These are phyloP conservation scores for Arxiozyma slooffiae DNA, from an alignment of 1,139 yeast species.

Conservation along the genomic window DNA sequence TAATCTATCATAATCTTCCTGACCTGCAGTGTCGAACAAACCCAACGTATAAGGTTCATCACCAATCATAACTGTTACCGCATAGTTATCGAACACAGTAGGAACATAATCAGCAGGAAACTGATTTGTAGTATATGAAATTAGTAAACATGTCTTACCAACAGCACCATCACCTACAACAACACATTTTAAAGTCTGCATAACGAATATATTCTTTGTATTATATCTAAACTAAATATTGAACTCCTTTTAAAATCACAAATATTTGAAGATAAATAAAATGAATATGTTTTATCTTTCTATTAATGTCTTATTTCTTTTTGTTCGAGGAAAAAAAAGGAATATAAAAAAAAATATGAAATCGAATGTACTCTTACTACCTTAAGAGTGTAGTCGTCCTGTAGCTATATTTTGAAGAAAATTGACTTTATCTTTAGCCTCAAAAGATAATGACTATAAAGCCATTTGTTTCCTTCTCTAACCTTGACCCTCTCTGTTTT, in stretches of 20 bases:
- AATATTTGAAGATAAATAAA: no score
- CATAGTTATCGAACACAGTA: constrained; percentile 90
- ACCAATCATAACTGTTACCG: constrained; percentile 96
- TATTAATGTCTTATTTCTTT: not conserved
- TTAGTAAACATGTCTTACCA: constrained; percentile 83
- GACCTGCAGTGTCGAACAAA: constrained; percentile 95
- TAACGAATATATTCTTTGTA: constrained; percentile 18
- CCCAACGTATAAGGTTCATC: constrained; percentile 97
- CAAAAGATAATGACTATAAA: not conserved
- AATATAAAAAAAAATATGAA: no score
- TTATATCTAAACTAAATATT: not conserved
- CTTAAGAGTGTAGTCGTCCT: not conserved
- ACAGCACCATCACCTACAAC: constrained; percentile 98
- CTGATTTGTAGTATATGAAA: constrained; percentile 79
- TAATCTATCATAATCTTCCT: constrained; percentile 94
- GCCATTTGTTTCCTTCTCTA: not conserved
- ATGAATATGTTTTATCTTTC: no score
- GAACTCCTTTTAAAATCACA: not conserved
- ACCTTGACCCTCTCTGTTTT: not conserved
- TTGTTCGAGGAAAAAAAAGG: not conserved
- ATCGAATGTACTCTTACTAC: no score
- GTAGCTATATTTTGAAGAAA: no score
- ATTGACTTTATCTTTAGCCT: not conserved
- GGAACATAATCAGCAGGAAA: constrained; percentile 88
- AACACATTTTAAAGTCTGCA: constrained; percentile 91